These are phyloP conservation scores for Colletotrichum sojae DNA, from an alignment of 2,329 filamentous ascomycete species.

Conservation along the genomic window DNA sequence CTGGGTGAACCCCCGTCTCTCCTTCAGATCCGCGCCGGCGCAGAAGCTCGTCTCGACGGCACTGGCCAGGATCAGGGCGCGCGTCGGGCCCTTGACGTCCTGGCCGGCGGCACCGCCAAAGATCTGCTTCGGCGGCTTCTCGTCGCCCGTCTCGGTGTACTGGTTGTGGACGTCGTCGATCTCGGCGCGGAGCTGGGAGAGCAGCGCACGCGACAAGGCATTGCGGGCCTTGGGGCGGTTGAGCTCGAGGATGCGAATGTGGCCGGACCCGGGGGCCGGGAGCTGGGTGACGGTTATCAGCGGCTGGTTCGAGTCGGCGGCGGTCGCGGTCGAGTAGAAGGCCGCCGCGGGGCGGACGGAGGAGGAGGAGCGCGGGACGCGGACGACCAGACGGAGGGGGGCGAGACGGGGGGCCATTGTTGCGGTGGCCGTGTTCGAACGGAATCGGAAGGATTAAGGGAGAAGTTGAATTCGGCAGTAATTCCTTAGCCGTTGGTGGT, in stretches of 20 bases:
- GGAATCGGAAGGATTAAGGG: neutral
- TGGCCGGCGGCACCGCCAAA: constrained; percentile 62
- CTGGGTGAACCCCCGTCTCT: constrained; percentile 81
- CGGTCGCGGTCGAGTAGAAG: constrained; percentile 61
- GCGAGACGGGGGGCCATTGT: constrained; percentile 52
- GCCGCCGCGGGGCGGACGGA: neutral
- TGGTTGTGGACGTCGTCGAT: constrained; percentile 79
- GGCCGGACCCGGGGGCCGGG: constrained; percentile 83
- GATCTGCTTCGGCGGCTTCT: constrained; percentile 57
- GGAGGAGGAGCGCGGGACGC: constrained; percentile 41
- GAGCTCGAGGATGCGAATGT: constrained; percentile 89
- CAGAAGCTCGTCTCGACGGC: constrained; percentile 92
- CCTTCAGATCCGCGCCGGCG: constrained; percentile 94
- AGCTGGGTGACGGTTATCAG: constrained; percentile 81
- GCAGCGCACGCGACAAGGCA: constrained; percentile 86
- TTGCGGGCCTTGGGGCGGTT: constrained; percentile 90
- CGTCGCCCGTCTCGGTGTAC: constrained; percentile 67
- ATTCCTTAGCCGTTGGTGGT: neutral
- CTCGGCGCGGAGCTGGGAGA: constrained; percentile 79
- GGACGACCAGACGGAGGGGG: constrained; percentile 38
- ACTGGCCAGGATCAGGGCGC: constrained; percentile 87
- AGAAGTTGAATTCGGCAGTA: neutral
- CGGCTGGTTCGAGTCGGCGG: constrained; percentile 55
- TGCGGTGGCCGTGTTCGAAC: constrained; percentile 1
- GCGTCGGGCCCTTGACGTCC: constrained; percentile 71